Base-by-base conservation (phyloP, 2,329 filamentous ascomycete genomes). In the Phaeophleospora eucalypticola region DNA sequence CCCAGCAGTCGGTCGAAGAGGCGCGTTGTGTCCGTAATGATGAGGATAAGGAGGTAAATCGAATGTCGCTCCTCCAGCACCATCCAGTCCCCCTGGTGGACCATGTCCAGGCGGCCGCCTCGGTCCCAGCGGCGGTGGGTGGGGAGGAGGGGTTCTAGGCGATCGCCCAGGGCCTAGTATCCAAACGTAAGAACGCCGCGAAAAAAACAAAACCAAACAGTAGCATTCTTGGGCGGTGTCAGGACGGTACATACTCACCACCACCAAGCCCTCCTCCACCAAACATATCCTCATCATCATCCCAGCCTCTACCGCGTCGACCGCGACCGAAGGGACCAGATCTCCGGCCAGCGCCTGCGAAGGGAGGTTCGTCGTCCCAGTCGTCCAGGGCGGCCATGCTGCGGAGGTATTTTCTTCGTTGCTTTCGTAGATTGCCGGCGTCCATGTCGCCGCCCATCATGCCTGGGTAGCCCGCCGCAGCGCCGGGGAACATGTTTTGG, bases 221-320 rank as follows among this genome's bases (percentile, higher is more conserved):
- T 6, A 29, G 12, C 12, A 29, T 29, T 29, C 24, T 29, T 12
- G 24, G 24, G 6, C 24, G 24, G 24, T 12, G 24, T n/a, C n/a
- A 12, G 24, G 17, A 20, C 20, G n/a, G 9, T 39, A 39, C 37
- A 19, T 39, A 39, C 37, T 39, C 18, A 39, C 37, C 37, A 20
- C 37, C 37, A 8, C 20, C 20, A 18, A 18, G 16, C 12, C 24
- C 24, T 12, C 6, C 7, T 12, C 24, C 24, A 14, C 45, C 53
- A 10, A 52, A 43, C 46, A 52, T 37, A 37, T 51, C 51, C 37
- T 48, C 41, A n/a, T 47, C 45, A n/a, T 51, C 51, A 32, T 45
- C 46, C 42, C 44, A 49, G 19, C 47, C 19, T 14, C 45, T 39
- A 38, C 46, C 41, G 17, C 42, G 40, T 14, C 33, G 17, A 7